These are phyloP conservation scores for Xylariales sp. DNA, from an alignment of 2,329 filamentous ascomycete species.

Conservation along the genomic window DNA sequence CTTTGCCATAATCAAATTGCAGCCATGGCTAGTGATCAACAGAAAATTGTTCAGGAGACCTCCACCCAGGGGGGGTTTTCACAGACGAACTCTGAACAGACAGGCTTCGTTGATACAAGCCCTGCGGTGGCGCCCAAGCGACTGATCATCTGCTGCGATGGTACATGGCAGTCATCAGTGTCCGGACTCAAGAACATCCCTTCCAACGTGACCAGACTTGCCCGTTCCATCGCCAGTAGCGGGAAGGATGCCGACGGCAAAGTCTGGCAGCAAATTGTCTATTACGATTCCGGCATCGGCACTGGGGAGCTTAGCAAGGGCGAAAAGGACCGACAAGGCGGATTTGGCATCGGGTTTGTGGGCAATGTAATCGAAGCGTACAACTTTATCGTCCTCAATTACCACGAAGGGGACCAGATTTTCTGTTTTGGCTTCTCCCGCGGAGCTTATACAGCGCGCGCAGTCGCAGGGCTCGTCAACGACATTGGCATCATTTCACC, in stretches of 20 bases:
- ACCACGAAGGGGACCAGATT: conserved; percentile 30
- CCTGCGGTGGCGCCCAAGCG: conserved; percentile 3
- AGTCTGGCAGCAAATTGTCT: conserved; percentile 19
- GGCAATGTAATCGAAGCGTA: conserved; percentile 26
- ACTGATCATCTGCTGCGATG: conserved; percentile 13
- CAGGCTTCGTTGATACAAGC: background rate
- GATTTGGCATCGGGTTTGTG: conserved; percentile 11
- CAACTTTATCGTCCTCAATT: conserved; percentile 34
- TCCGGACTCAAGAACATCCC: conserved; percentile 15
- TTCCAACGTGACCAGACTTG: conserved; percentile 19
- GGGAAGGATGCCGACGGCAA: conserved; percentile 32
- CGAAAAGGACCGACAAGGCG: conserved; percentile 15
- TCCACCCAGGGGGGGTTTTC: too few relatives aligned
- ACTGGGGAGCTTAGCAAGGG: conserved; percentile 34
- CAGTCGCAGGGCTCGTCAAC: conserved; percentile 32
- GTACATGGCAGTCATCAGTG: conserved; percentile 20
- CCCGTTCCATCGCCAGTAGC: conserved; percentile 18
- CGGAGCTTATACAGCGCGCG: conserved; percentile 35
- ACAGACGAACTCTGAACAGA: too few relatives aligned
- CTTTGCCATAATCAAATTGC: too few relatives aligned
- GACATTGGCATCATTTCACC: conserved; percentile 18
- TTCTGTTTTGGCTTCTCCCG: conserved; percentile 34
- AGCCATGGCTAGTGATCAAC: too few relatives aligned
- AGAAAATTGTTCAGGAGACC: too few relatives aligned
- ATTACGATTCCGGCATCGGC: conserved; percentile 25